Conservation (phyloP, 305 asterid genomes). For the Fraxinus velutina region DNA sequence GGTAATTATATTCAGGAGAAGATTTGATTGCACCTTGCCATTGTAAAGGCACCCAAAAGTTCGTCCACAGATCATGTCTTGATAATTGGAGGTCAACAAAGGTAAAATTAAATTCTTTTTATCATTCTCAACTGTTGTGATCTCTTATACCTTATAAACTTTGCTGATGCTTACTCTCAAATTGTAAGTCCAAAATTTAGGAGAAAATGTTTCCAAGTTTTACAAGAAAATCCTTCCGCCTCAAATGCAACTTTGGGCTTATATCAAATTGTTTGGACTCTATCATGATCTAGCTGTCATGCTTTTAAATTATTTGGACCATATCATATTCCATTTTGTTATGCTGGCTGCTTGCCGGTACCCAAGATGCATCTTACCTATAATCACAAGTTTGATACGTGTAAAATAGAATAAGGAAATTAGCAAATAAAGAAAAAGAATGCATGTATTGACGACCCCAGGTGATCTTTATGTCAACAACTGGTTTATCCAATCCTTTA, state of each 20-base stretch:
- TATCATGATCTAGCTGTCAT: conserved; percentile 5
- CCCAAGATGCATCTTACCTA: neutral
- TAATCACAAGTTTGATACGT: neutral
- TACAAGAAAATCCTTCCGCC: neutral
- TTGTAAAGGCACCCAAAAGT: conserved; percentile 97
- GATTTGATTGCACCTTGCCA: conserved; percentile 98
- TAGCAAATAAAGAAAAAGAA: neutral
- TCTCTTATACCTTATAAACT: conserved; percentile 8
- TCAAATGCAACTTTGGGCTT: neutral
- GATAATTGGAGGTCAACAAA: conserved; percentile 99
- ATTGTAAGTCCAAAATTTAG: neutral
- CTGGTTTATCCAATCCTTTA: neutral
- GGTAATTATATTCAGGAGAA: conserved; percentile 57
- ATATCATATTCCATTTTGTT: neutral
- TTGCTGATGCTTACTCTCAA: neutral
- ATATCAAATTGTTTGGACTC: neutral
- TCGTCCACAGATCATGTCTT: conserved; percentile 93
- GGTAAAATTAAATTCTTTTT: conserved; percentile 37
- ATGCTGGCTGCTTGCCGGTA: neutral
- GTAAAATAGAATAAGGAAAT: neutral
- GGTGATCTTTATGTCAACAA: neutral
- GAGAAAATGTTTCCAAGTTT: neutral
- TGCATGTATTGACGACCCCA: neutral
- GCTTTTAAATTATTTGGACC: neutral
- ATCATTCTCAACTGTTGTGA: neutral